Evolutionary conservation across 208 protist genomes (phyloP), one percentile per base, ranked within the genome.

Genomic region (Kentomonas sorsogonicus): DNA sequence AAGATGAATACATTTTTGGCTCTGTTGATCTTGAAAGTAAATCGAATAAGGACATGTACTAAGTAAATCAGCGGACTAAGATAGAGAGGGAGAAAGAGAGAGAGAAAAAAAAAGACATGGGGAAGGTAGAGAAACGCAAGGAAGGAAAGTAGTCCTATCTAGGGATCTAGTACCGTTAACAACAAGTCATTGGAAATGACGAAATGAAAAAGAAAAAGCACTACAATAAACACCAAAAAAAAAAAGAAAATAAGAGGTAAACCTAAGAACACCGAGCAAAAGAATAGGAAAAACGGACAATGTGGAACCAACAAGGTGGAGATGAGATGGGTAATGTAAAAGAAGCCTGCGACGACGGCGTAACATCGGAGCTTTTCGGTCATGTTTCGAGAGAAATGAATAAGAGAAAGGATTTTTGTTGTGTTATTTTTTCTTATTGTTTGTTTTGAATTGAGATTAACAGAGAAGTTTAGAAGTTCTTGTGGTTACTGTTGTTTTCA

Each of bases 221-320:
- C 4, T 0, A 9, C 10, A 2, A 40, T 31, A 61, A 22, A 61
- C 22, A n/a, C 7, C 9, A 31, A 50, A 41, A 16, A 30, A 52
- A 52, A 50, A 46, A 7, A 43, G 23, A 51, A 13, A 45, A 45
- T 13, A 48, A 55, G 47, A 18, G 40, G 36, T 26, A n/a, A 13
- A 26, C 33, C 18, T 54, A 4, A 53, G 29, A 38, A 1, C 15
- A 5, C 9, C 5, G 33, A 38, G 11, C 11, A 15, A 38, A 38
- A 5, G 33, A 11, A 38, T 20, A 33, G 34, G 20, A 55, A 25
- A 30, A 45, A 56, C 7, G 16, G 0, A 29, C 31, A 26, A 23
- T 6, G 3, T 7, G 29, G 3, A 53, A 20, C 6, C 7, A 11
- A 5, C 33, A 38, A 38, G 5, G 11, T 38, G 9, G 5, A 38